Percentiles rank a stretch among this genome's conserved stretches.
phyloP scores from a whole-genome alignment of 2,329 filamentous ascomycete species.

The Fusarium tricinctum region DNA sequence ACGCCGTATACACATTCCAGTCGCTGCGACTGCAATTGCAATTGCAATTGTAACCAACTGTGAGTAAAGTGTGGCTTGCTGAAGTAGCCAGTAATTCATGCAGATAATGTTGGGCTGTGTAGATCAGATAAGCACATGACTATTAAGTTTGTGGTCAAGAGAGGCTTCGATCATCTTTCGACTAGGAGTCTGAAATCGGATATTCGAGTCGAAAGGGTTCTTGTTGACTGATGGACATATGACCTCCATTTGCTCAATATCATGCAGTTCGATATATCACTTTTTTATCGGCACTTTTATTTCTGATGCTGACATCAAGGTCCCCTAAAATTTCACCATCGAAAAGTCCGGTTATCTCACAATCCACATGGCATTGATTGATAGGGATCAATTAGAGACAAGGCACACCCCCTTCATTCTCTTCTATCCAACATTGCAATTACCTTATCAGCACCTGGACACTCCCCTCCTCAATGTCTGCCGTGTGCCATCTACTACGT shows the following conservation, averaged over 20 bases:
- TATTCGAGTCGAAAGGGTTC: not conserved
- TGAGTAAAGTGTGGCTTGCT: constrained; percentile 19
- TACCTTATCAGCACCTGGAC: constrained; percentile 31
- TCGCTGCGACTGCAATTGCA: constrained; percentile 17
- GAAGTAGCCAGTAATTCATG: constrained; percentile 10
- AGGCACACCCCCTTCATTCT: constrained; percentile 33
- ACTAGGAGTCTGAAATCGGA: not conserved
- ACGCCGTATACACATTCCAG: constrained; percentile 12
- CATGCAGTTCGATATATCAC: not conserved
- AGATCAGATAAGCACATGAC: constrained; percentile 29
- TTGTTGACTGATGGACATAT: not conserved
- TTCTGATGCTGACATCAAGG: constrained; percentile 27
- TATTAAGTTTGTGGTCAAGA: not conserved
- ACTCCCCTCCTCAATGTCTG: constrained; percentile 34
- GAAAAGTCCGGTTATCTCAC: constrained; percentile 27
- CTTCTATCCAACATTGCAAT: not conserved
- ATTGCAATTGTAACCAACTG: constrained; percentile 15
- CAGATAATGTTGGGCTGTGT: constrained; percentile 16
- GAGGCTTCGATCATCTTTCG: not conserved
- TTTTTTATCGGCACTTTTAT: not conserved
- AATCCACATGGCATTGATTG: constrained; percentile 20
- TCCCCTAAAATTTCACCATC: constrained; percentile 17
- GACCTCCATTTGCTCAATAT: not conserved
- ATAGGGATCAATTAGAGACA: constrained; percentile 34
- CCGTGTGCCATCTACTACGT: constrained; percentile 1